phyloP scores from a whole-genome alignment of 345 rosid species.

The Salix dunnii region DNA sequence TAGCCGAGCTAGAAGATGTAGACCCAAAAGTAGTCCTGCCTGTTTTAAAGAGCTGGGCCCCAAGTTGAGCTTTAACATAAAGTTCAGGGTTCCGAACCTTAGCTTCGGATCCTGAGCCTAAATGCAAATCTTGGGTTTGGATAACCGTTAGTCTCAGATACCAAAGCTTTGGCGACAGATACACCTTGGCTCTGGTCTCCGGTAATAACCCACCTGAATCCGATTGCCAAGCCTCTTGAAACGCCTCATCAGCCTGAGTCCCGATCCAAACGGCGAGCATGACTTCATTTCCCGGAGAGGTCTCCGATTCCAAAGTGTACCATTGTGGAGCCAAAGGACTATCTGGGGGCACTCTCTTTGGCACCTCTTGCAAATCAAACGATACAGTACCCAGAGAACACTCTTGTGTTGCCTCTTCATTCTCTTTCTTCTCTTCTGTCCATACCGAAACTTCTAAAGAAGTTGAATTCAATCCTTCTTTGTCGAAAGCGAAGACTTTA shows the following conservation, averaged over 20 bases:
- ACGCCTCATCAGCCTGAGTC: slow-evolving; percentile 90
- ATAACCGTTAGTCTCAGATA: slow-evolving; percentile 92
- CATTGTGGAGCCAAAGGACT: slow-evolving; percentile 94
- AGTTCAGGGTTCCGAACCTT: slow-evolving; percentile 64
- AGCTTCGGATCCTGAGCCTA: slow-evolving; percentile 56
- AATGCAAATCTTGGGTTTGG: slow-evolving; percentile 92
- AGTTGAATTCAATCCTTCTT: slow-evolving; percentile 68
- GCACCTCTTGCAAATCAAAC: slow-evolving; percentile 86
- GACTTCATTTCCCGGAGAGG: slow-evolving; percentile 65
- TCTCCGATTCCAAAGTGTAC: slow-evolving; percentile 78
- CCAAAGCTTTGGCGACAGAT: slow-evolving; percentile 92
- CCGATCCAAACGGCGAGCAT: slow-evolving; percentile 96
- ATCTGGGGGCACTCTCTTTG: slow-evolving; percentile 81
- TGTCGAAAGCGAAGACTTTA: slow-evolving; percentile 84
- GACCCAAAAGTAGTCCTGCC: slow-evolving; percentile 53
- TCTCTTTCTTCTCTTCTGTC: slow-evolving; percentile 59
- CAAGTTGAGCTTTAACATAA: slow-evolving; percentile 76
- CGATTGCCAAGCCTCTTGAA: slow-evolving; percentile 96
- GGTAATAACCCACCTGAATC: slow-evolving; percentile 89
- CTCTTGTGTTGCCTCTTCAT: slow-evolving; percentile 38
- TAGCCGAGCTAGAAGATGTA: slow-evolving; percentile 44
- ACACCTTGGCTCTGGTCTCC: slow-evolving; percentile 89
- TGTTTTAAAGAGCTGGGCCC: slow-evolving; percentile 84
- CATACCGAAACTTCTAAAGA: slow-evolving; percentile 76
- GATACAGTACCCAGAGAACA: slow-evolving; percentile 74